Percentiles rank a stretch among this genome's conserved stretches.
phyloP scores from a whole-genome alignment of 2,329 filamentous ascomycete genomes.

The Microdochium trichocladiopsis region DNA sequence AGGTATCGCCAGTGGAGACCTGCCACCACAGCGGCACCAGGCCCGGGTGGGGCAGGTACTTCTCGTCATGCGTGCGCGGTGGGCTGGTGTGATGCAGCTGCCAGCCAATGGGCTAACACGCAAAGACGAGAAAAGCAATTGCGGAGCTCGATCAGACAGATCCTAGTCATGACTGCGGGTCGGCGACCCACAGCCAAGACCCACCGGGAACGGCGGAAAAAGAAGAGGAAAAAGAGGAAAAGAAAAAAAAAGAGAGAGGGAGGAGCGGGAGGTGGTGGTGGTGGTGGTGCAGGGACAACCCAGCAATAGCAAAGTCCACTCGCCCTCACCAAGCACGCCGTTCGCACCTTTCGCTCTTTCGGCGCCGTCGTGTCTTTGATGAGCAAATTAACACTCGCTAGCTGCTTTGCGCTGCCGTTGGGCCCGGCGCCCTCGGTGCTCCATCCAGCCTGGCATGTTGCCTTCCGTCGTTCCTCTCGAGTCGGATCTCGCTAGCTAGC shows the following conservation, averaged over 20 bases:
- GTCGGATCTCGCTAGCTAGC: too few species aligned
- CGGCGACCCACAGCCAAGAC: not conserved
- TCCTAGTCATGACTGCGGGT: not conserved
- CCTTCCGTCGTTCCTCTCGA: too few species aligned
- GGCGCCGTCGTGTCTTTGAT: too few species aligned
- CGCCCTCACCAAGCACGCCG: too few species aligned
- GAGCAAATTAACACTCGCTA: too few species aligned
- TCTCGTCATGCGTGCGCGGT: not conserved
- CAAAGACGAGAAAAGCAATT: not conserved
- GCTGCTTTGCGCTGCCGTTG: too few species aligned
- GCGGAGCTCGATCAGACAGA: not conserved
- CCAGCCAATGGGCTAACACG: conserved; percentile 1
- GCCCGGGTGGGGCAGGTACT: not conserved
- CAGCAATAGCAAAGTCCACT: not conserved
- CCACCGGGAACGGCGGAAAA: not conserved
- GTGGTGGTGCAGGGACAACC: not conserved
- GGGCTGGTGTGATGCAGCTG: not conserved
- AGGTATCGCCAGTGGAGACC: too few species aligned
- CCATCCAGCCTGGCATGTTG: too few species aligned
- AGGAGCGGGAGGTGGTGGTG: not conserved
- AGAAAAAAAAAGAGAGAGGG: conserved; percentile 3
- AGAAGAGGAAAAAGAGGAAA: conserved; percentile 4
- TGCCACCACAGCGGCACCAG: not conserved
- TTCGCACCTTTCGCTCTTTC: too few species aligned
- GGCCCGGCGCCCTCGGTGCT: too few species aligned